Conservation (phyloP, 306 rosid genomes). For the Elaeagnus macrophylla region DNA sequence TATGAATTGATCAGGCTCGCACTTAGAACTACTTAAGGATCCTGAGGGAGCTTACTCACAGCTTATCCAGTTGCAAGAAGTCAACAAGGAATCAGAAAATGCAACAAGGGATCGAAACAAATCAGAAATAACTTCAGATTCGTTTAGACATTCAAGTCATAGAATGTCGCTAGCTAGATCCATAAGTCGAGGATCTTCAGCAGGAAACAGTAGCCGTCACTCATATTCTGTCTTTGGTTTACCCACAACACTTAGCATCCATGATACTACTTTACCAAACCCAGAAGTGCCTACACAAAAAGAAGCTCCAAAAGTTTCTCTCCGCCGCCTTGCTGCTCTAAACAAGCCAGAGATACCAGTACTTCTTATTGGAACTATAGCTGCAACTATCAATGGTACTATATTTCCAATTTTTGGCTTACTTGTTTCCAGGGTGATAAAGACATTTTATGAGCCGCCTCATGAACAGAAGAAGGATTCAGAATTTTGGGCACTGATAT, state of each 20-base stretch:
- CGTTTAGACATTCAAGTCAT: conserved; percentile 51
- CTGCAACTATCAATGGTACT: conserved; percentile 48
- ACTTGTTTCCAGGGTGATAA: conserved; percentile 49
- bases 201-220: conserved; percentile 59
- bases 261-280: conserved; percentile 30
- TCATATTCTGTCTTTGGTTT: conserved; percentile 76
- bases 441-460: conserved; percentile 51
- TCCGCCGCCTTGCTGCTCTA: conserved; percentile 64
- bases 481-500: conserved; percentile 65
- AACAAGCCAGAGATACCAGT: conserved; percentile 90
- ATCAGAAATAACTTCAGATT: conserved; percentile 34
- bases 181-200: conserved; percentile 58
- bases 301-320: conserved; percentile 33
- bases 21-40: conserved; percentile 48
- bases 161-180: conserved; percentile 47
- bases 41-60: conserved; percentile 81
- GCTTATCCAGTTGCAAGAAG: conserved; percentile 68
- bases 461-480: conserved; percentile 51
- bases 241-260: conserved; percentile 40
- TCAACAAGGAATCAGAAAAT: conserved; percentile 36
- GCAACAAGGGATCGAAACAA: conserved; percentile 24
- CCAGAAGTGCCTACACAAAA: conserved; percentile 3
- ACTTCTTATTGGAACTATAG: conserved; percentile 49
- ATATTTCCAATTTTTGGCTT: conserved; percentile 57
- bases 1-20: conserved; percentile 49